Base-by-base conservation (phyloP, 1,284 basidiomycete species). In the Volvariella surrecta region DNA sequence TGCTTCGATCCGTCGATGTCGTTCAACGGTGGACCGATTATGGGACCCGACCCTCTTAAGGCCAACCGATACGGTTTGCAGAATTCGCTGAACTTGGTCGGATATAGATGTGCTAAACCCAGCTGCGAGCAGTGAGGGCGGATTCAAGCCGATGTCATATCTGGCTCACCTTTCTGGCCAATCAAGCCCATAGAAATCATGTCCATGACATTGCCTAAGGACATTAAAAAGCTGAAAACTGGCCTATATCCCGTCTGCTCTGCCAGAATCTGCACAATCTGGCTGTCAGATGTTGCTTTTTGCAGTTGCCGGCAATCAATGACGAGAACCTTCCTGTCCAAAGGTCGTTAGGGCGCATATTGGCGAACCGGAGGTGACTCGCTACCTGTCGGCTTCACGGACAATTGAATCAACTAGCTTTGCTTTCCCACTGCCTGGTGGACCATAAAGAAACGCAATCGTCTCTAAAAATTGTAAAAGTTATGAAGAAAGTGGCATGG, bases 121-220 rank as follows among this genome's bases (percentile, higher is more conserved):
- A 22, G 89, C 93, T 89, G 40, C 28, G 19, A 42, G 24, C 35
- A 39, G 46, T 43, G 48, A 31, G 20, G 46, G 49, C 18, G 40
- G 22, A 31, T 39, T 37, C 16, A 11, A 49, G 30, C 30, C 10
- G 15, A 22, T 19, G n/a, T 37, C 22, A 7, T 37, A n/a, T n/a
- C 30, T 20, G 15, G 39, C 57, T 21, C 48, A 85, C 87, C 77
- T 68, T 98, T 98, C 58, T 95, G 92, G 1, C 95, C 95, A 52
- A 97, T 97, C 17, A 99, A 58, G 4, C 94, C 93, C 30, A 94
- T 79, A 44, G 86, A 85, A 0, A 90, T 93, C n/a, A 99, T 72
- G 57, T 99, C 95, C 47, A 98, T 81, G 45, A 98, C 64, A 49
- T 79, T 87, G 58, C 83, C 91, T 55, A 95, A 62, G 0, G 87